Base-by-base conservation (phyloP, 495 filamentous ascomycete genomes). In the Penicillium parvum region DNA sequence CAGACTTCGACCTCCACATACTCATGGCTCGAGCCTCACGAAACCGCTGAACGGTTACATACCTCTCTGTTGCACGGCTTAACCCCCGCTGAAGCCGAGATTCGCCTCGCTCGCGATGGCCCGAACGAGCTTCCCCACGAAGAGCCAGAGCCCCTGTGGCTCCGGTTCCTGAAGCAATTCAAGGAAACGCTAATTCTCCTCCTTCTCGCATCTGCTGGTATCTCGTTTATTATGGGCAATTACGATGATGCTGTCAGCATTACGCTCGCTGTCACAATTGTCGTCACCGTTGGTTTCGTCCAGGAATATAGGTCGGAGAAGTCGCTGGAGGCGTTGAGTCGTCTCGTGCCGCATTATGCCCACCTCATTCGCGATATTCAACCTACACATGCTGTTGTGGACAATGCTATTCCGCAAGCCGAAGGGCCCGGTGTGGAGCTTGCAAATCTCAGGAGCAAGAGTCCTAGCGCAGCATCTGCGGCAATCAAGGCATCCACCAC, bases 301-400 rank as follows among this genome's bases (percentile, higher is more conserved):
- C 92, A 99, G 59, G 92, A 99, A 64, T 97, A 96, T 61, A 79
- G 94, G 43, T 96, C 91, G 28, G 94, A 99, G 61, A 95, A 97
- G 66, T 96, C 90, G 2, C 78, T 99, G 57, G 92, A 97, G 63
- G 92, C 92, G 35, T 72, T 99, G 41, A 96, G 84, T 58, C 87
- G 90, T 47, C 69, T 99, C 21, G 90, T 97, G 0, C 94, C 92
- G 17, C 90, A 97, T 60, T 86, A 88, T 64, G 92, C 92, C 4
- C 89, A 99, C 60, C 69, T 96, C 7, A 86, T 97, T 25, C 82
- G 92, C 37, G 77, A 79, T 25, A 47, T 64, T 21, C 64, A 58
- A 30, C 39, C 43, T 7, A 33, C 42, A 26, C 50, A 56, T 27
- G 43, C 43, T 12, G 30, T 14, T 17, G 43, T 66, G 58, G 52